Percentiles rank a stretch among this genome's conserved stretches.
Evolutionary conservation across 1,139 yeast species (phyloP).

Genomic region (Blastobotrys elegans): DNA sequence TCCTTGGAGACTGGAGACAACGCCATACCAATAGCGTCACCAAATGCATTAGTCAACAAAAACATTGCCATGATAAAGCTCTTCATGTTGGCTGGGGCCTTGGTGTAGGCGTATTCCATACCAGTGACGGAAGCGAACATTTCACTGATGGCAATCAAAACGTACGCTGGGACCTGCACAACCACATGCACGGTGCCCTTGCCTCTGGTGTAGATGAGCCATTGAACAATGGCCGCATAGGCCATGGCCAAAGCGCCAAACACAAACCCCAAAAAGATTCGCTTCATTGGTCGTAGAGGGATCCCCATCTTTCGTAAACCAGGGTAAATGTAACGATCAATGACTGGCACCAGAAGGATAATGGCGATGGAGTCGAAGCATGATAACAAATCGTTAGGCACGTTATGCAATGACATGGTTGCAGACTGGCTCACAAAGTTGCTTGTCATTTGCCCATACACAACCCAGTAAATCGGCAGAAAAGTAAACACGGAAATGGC

Average conservation of each 20-base stretch:
- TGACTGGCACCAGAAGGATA: conserved; percentile 57
- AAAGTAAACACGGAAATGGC: conserved; percentile 61
- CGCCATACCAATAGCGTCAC: conserved; percentile 71
- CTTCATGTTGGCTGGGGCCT: conserved; percentile 63
- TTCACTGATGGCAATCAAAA: conserved; percentile 58
- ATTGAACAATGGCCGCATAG: conserved; percentile 78
- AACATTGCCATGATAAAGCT: conserved; percentile 61
- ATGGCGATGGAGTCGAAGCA: conserved; percentile 58
- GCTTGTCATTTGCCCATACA: conserved; percentile 49
- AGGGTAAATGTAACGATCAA: conserved; percentile 52
- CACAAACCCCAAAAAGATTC: conserved; percentile 72
- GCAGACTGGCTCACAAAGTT: conserved; percentile 64
- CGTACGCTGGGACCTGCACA: conserved; percentile 12
- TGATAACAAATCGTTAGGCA: conserved; percentile 64
- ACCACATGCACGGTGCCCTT: conserved; percentile 39
- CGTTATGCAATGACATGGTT: conserved; percentile 55
- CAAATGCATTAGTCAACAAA: conserved; percentile 60
- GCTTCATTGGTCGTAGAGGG: conserved; percentile 50
- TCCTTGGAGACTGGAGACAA: conserved; percentile 59
- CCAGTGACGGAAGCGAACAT: conserved; percentile 65
- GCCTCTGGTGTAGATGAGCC: conserved; percentile 63
- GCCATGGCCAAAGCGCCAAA: conserved; percentile 67
- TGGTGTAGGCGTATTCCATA: conserved; percentile 63
- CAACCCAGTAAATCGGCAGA: conserved; percentile 47
- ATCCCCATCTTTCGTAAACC: conserved; percentile 45